Percentiles rank a stretch among this genome's conserved stretches.
Conservation (phyloP, 176 grass and related monocot species). For the Melocanna baccifera region DNA sequence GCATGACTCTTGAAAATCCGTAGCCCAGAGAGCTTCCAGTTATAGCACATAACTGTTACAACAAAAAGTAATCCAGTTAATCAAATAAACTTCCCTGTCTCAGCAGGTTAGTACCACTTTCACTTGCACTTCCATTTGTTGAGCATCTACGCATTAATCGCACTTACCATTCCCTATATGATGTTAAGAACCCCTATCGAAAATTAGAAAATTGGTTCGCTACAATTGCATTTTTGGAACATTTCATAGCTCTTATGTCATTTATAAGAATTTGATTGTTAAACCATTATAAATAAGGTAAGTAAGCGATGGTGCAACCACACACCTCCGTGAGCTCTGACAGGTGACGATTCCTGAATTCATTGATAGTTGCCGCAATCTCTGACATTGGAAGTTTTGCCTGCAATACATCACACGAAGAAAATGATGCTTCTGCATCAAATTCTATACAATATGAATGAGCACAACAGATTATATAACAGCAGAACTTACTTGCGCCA, state of each 20-base stretch:
- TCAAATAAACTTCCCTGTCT: neutral
- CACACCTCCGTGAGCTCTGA: conserved; percentile 90
- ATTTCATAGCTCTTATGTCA: neutral
- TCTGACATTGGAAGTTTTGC: conserved; percentile 92
- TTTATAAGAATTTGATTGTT: neutral
- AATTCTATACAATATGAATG: conserved; percentile 7
- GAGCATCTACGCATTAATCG: neutral
- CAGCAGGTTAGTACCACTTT: neutral
- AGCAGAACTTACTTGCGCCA: conserved; percentile 68
- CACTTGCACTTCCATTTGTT: neutral
- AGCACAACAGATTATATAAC: neutral
- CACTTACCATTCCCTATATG: neutral
- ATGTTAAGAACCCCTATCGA: neutral
- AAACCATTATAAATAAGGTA: neutral
- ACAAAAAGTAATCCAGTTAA: neutral
- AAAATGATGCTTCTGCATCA: conserved; percentile 11
- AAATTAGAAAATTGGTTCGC: neutral
- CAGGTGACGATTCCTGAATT: conserved; percentile 89
- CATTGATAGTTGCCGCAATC: conserved; percentile 88
- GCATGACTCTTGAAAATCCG: conserved; percentile 68
- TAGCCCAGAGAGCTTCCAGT: conserved; percentile 84
- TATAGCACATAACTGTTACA: conserved; percentile 62
- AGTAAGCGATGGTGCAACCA: conserved; percentile 11
- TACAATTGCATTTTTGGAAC: neutral
- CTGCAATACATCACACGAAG: conserved; percentile 32